phyloP scores from a whole-genome alignment of 2,329 filamentous ascomycete genomes.

The Arthrobotrys megalospora region DNA sequence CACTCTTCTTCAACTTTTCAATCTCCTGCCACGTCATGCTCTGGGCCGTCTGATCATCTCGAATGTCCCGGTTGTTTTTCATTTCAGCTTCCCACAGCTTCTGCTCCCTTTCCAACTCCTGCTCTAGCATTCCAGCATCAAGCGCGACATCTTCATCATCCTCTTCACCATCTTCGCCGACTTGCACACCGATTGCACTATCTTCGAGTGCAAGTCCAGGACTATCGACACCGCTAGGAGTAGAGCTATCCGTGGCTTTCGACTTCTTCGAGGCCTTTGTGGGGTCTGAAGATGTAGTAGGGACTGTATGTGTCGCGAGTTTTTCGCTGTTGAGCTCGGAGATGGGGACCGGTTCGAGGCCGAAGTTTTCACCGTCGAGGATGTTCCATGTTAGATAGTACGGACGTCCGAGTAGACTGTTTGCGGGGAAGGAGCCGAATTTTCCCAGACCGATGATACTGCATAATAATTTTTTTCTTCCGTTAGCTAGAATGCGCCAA shows the following conservation, averaged over 20 bases:
- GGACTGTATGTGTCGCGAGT: constrained; percentile 51
- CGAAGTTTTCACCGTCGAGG: constrained; percentile 70
- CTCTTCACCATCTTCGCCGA: constrained; percentile 61
- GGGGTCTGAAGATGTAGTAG: constrained; percentile 4
- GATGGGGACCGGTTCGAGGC: constrained; percentile 63
- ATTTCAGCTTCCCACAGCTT: constrained; percentile 71
- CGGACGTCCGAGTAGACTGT: constrained; percentile 90
- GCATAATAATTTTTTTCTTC: constrained; percentile 53
- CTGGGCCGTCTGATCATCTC: constrained; percentile 79
- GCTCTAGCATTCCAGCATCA: constrained; percentile 66
- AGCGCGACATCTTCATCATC: constrained; percentile 65
- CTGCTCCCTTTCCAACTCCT: constrained; percentile 60
- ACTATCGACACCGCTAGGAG: constrained; percentile 49
- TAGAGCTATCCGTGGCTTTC: constrained; percentile 44
- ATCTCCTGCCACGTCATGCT: constrained; percentile 81
- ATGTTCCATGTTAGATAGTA: constrained; percentile 87
- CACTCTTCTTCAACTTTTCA: constrained; percentile 79
- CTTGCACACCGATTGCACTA: constrained; percentile 64
- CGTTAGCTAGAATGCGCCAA: constrained; percentile 23
- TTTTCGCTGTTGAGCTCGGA: constrained; percentile 63
- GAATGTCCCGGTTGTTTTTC: constrained; percentile 76
- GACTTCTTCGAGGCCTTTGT: constrained; percentile 37
- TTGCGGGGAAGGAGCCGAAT: constrained; percentile 90
- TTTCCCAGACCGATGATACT: constrained; percentile 92
- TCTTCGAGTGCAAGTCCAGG: constrained; percentile 51